Conservation (phyloP, 1,284 basidiomycete genomes). For the Cryptococcus sp. region DNA sequence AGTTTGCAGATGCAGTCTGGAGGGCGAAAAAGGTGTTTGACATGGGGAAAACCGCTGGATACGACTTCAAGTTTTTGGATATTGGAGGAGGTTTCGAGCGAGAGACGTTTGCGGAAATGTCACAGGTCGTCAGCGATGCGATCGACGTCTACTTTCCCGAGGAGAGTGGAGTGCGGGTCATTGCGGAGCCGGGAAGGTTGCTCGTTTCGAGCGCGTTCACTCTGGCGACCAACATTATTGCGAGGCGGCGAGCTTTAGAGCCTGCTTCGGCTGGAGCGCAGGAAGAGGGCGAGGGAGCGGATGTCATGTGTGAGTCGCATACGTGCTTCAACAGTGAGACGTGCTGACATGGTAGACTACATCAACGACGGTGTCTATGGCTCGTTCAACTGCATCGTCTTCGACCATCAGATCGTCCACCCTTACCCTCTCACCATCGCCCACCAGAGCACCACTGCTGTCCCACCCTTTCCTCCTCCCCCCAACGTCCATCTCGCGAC, state of each 20-base stretch:
- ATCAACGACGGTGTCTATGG: slow-evolving; percentile 98
- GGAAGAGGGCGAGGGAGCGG: slow-evolving; percentile 45
- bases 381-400: slow-evolving; percentile 94
- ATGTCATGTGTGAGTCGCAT: slow-evolving; percentile 54
- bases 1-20: slow-evolving; percentile 83
- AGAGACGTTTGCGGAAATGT: slow-evolving; percentile 76
- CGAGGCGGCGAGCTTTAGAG: slow-evolving; percentile 57
- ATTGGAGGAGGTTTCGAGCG: slow-evolving; percentile 96
- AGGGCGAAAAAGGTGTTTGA: slow-evolving; percentile 81
- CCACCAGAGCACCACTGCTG: slow-evolving; percentile 26
- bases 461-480: slow-evolving; percentile 44
- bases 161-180: slow-evolving; percentile 65
- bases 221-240: slow-evolving; percentile 90
- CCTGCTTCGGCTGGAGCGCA: slow-evolving; percentile 9
- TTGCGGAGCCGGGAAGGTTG: slow-evolving; percentile 95
- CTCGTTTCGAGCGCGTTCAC: slow-evolving; percentile 91
- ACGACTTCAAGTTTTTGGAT: slow-evolving; percentile 77
- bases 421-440: slow-evolving; percentile 66
- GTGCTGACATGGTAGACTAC: slow-evolving; percentile 57
- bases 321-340: no score
- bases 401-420: slow-evolving; percentile 82
- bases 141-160: slow-evolving; percentile 83
- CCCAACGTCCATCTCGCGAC: slow-evolving; percentile 44
- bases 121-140: slow-evolving; percentile 63
- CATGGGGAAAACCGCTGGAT: slow-evolving; percentile 77